A percentile compares a stretch with the other conserved stretches of the same genome.
phyloP scores from a whole-genome alignment of 306 rosid genomes.

The Sindora glabra region DNA sequence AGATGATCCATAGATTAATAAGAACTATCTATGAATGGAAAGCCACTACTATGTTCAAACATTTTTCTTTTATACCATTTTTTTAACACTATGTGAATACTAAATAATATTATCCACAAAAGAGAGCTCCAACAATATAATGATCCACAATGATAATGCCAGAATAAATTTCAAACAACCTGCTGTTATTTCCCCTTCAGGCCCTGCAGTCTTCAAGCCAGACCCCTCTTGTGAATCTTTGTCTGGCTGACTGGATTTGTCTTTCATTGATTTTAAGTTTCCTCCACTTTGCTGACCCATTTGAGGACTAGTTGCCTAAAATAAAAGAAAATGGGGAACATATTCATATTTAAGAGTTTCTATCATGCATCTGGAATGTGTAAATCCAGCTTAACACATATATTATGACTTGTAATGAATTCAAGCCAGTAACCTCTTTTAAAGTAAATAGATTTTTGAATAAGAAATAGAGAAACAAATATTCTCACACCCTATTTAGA shows the following conservation, averaged over 20 bases:
- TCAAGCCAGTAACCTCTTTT: constrained; percentile 1
- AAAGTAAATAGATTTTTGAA: neutral
- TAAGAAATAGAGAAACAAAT: neutral
- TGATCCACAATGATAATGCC: constrained; percentile 9
- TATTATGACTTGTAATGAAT: neutral
- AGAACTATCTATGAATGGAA: too few relatives aligned
- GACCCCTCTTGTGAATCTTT: constrained; percentile 41
- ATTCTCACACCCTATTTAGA: constrained; percentile 38
- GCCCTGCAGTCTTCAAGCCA: constrained; percentile 49
- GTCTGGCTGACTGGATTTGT: constrained; percentile 42
- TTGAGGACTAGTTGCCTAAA: constrained; percentile 57
- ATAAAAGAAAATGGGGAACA: neutral
- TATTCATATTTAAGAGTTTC: neutral
- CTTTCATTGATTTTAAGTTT: constrained; percentile 49
- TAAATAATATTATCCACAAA: too few relatives aligned
- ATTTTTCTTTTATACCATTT: too few relatives aligned
- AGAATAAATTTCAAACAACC: constrained; percentile 28
- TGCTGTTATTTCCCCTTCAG: constrained; percentile 56
- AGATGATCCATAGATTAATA: too few relatives aligned
- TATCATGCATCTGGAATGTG: neutral
- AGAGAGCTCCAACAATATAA: neutral
- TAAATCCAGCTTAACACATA: too few relatives aligned
- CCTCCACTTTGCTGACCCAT: constrained; percentile 50
- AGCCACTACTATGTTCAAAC: too few relatives aligned
- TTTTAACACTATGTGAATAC: too few relatives aligned